A percentile compares a stretch with the other conserved stretches of the same genome.
Evolutionary conservation across 2,329 filamentous ascomycete species (phyloP).

Genomic region (Arthrocladium fulminans): DNA sequence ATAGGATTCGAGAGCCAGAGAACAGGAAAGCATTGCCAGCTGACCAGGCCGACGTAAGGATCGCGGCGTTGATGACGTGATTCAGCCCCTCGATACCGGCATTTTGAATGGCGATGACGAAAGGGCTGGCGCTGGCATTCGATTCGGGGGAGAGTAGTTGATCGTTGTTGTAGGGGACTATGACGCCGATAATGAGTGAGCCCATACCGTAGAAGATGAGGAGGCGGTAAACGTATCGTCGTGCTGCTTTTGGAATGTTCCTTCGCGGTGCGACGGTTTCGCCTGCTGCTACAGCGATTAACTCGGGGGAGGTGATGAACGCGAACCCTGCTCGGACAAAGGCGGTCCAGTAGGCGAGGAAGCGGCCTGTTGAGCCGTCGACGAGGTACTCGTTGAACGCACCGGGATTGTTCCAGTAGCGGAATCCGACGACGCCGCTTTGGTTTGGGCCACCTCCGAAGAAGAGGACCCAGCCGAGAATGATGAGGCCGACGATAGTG

Average conservation of each 20-base stretch:
- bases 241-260: conserved; percentile 47
- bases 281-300: conserved; percentile 43
- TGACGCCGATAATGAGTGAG: conserved; percentile 28
- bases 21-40: conserved; percentile 59
- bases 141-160: conserved; percentile 26
- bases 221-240: conserved; percentile 47
- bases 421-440: conserved; percentile 55
- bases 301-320: conserved; percentile 39
- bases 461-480: conserved; percentile 48
- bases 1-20: conserved; percentile 45
- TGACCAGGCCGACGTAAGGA: conserved; percentile 64
- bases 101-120: conserved; percentile 41
- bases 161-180: conserved; percentile 30
- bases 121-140: conserved; percentile 36
- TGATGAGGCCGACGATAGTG: conserved; percentile 72
- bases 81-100: conserved; percentile 48
- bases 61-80: conserved; percentile 66
- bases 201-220: conserved; percentile 47
- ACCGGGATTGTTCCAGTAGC: conserved; percentile 68
- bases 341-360: conserved; percentile 51
- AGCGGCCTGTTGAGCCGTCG: conserved; percentile 48
- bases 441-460: conserved; percentile 60
- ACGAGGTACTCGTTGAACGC: conserved; percentile 42
- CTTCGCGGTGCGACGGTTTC: conserved; percentile 46
- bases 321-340: conserved; percentile 44